Evolutionary conservation across 352 stramenopile species (phyloP).

Genomic region (Phytophthora sansomeana): DNA sequence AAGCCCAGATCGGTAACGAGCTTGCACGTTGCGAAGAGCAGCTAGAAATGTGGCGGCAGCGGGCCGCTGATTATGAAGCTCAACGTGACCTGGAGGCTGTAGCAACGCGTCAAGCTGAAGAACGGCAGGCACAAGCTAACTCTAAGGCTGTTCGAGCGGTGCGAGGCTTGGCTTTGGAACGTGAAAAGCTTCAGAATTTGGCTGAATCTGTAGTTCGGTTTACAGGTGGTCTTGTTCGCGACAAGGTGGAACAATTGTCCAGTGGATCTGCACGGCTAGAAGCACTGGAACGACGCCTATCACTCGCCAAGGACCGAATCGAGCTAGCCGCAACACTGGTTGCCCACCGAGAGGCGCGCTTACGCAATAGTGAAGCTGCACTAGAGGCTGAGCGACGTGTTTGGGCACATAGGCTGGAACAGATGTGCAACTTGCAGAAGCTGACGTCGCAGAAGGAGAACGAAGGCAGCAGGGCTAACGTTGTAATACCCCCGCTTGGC

Average conservation of each 20-base stretch:
- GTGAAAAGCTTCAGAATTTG: constrained; percentile 52
- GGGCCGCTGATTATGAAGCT: constrained; percentile 57
- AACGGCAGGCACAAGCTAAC: constrained; percentile 37
- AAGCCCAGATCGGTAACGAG: constrained; percentile 17
- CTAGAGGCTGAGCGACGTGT: constrained; percentile 55
- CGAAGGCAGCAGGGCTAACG: constrained; percentile 4
- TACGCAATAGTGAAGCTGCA: constrained; percentile 77
- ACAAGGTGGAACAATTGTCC: constrained; percentile 55
- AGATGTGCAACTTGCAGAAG: constrained; percentile 21
- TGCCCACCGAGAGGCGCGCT: constrained; percentile 55
- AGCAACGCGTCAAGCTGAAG: constrained; percentile 34
- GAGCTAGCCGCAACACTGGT: constrained; percentile 51
- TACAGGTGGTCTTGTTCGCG: constrained; percentile 52
- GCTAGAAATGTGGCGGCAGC: constrained; percentile 62
- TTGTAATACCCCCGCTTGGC: background rate
- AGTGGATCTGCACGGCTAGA: constrained; percentile 39
- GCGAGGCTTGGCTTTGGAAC: constrained; percentile 55
- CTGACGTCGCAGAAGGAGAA: constrained; percentile 15
- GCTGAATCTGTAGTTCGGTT: constrained; percentile 56
- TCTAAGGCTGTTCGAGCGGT: constrained; percentile 59
- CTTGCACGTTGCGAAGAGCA: constrained; percentile 36
- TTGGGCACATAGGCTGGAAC: constrained; percentile 40
- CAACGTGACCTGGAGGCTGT: constrained; percentile 67
- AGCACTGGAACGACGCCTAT: constrained; percentile 51
- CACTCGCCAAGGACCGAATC: constrained; percentile 48